These are phyloP conservation scores for Penicillium corylophilum DNA, from an alignment of 2,329 filamentous ascomycete genomes.

Conservation along the genomic window DNA sequence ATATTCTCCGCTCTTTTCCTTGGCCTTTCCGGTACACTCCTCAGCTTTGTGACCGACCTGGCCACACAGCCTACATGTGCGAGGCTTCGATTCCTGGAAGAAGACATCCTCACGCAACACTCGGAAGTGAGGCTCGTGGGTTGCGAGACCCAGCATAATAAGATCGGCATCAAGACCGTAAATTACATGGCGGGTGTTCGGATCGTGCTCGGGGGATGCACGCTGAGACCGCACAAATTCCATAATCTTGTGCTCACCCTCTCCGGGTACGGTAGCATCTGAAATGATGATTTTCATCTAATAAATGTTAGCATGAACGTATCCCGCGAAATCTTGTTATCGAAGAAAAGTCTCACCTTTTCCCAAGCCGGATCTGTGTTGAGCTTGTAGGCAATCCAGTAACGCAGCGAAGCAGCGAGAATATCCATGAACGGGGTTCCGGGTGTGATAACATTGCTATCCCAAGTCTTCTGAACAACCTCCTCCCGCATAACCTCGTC, in stretches of 20 bases:
- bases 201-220: constrained; percentile 84
- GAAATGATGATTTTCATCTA: constrained; percentile 94
- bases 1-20: constrained; percentile 74
- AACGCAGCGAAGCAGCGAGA: constrained; percentile 81
- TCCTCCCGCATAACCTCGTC: constrained; percentile 62
- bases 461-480: constrained; percentile 83
- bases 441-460: constrained; percentile 84
- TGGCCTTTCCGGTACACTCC: constrained; percentile 76
- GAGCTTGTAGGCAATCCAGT: constrained; percentile 97
- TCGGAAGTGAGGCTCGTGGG: constrained; percentile 95
- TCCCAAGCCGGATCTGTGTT: constrained; percentile 96
- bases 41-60: constrained; percentile 88
- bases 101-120: constrained; percentile 97
- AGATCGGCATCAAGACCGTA: constrained; percentile 97
- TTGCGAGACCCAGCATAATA: constrained; percentile 96
- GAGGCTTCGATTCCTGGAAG: constrained; percentile 78
- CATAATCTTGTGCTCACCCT: constrained; percentile 99
- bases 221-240: constrained; percentile 93
- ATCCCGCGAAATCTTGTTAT: not conserved
- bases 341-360: constrained; percentile 49
- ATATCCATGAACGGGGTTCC: constrained; percentile 99
- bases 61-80: constrained; percentile 83
- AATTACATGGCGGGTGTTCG: constrained; percentile 96
- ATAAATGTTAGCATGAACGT: constrained; percentile 24
- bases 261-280: constrained; percentile 93